A percentile compares a stretch with the other conserved stretches of the same genome.
Conservation (phyloP, 2,329 filamentous ascomycete genomes). For the Hypoxylon sp. region DNA sequence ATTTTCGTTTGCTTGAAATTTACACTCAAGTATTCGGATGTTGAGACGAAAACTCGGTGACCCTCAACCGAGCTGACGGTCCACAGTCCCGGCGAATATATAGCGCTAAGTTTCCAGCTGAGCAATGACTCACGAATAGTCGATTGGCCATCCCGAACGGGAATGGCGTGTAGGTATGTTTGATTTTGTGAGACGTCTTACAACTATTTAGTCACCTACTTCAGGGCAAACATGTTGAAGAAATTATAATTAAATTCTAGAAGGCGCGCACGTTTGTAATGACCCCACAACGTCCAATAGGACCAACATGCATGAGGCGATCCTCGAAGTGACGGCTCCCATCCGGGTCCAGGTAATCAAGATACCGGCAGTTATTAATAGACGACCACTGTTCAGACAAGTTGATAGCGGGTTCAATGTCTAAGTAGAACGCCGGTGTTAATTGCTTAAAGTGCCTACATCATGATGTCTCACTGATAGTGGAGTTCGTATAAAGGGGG, state of each 20-base stretch:
- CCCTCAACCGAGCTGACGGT: not conserved
- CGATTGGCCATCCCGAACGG: constrained; percentile 8
- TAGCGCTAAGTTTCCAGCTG: constrained; percentile 11
- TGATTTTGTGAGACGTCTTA: not conserved
- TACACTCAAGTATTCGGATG: not conserved
- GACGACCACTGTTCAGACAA: not conserved
- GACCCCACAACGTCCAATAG: not conserved
- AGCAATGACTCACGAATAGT: constrained; percentile 26
- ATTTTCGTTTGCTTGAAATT: not conserved
- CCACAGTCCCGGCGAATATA: constrained; percentile 8
- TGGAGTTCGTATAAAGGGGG: not conserved
- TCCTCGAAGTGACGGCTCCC: not conserved
- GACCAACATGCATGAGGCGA: not conserved
- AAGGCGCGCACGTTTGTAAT: constrained; percentile 4
- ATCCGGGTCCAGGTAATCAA: not conserved
- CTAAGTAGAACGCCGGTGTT: not conserved
- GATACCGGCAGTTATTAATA: not conserved
- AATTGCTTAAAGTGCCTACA: not conserved
- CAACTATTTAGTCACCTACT: not conserved
- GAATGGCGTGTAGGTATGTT: constrained; percentile 14
- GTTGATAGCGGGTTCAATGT: not conserved
- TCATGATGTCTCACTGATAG: not conserved
- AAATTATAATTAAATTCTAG: not conserved
- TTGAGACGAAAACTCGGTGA: not conserved
- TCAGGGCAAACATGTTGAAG: not conserved